Conservation (phyloP, 2,329 filamentous ascomycete genomes). For the Apiospora phragmitis region DNA sequence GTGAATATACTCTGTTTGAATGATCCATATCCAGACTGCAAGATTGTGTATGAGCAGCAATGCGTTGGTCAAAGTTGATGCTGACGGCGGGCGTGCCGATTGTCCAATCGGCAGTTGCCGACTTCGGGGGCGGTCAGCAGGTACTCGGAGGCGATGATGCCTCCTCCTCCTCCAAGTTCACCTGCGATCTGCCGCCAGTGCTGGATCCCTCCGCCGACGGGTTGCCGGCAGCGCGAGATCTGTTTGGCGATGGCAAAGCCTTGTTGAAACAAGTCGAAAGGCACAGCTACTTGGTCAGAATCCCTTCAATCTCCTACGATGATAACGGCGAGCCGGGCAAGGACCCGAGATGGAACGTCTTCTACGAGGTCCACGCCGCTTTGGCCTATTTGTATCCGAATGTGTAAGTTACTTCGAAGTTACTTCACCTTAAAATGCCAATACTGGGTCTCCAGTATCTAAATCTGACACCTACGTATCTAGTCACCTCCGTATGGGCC, state of each 20-base stretch:
- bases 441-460: not conserved
- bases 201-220: constrained; percentile 31
- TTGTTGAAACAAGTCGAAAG: constrained; percentile 37
- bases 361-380: constrained; percentile 50
- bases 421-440: no score
- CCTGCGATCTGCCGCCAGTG: constrained; percentile 30
- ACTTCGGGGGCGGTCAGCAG: constrained; percentile 18
- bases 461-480: not conserved
- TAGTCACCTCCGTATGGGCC: constrained; percentile 41
- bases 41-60: not conserved
- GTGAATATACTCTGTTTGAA: not conserved
- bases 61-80: not conserved
- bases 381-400: constrained; percentile 50
- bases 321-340: constrained; percentile 54
- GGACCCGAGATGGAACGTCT: constrained; percentile 56
- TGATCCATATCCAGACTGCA: not conserved
- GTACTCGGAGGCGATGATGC: constrained; percentile 14
- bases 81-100: constrained; percentile 13
- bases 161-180: constrained; percentile 19
- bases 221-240: constrained; percentile 28
- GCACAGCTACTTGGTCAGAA: constrained; percentile 47
- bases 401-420: constrained; percentile 36
- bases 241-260: constrained; percentile 29
- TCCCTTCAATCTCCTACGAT: constrained; percentile 57
- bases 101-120: constrained; percentile 14